These are phyloP conservation scores for Fusarium vanettenii DNA, from an alignment of 2,329 filamentous ascomycete species.

Conservation along the genomic window DNA sequence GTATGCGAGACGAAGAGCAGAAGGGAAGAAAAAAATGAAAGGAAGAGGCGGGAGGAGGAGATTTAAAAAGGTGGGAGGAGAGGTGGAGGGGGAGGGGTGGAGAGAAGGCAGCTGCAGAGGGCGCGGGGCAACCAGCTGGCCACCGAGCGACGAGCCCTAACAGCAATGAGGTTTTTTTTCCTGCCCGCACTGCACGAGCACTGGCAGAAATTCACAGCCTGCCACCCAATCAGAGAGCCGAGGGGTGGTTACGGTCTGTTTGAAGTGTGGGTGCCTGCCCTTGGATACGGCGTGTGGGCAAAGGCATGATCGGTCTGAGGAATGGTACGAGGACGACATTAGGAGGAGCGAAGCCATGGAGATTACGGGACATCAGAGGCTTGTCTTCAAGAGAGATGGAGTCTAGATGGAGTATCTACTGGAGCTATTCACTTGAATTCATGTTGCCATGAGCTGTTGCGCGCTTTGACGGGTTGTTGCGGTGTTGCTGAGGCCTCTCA, in stretches of 20 bases:
- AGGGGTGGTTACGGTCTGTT: slow-evolving; percentile 1
- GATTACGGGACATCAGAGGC: slow-evolving; percentile 13
- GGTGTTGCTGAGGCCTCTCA: neutral
- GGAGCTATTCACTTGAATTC: neutral
- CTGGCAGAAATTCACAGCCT: slow-evolving; percentile 24
- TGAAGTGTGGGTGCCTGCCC: slow-evolving; percentile 2
- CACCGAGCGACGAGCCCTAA: slow-evolving; percentile 48
- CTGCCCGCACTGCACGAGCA: slow-evolving; percentile 4
- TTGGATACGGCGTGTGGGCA: slow-evolving; percentile 23
- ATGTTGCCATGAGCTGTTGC: neutral
- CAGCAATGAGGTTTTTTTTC: slow-evolving; percentile 46
- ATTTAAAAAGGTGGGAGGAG: slow-evolving; percentile 52
- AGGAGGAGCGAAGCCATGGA: slow-evolving; percentile 13
- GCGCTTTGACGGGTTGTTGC: neutral
- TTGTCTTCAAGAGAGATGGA: neutral
- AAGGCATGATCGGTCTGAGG: slow-evolving; percentile 18
- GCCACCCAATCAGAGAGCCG: slow-evolving; percentile 33
- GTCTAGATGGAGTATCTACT: neutral
- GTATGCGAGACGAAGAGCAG: slow-evolving; percentile 58
- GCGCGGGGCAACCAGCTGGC: slow-evolving; percentile 50
- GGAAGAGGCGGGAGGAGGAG: slow-evolving; percentile 52
- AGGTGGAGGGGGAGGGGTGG: slow-evolving; percentile 44
- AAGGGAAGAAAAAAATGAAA: slow-evolving; percentile 52
- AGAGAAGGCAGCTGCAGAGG: slow-evolving; percentile 40
- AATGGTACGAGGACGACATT: slow-evolving; percentile 36